Percentiles rank a stretch among this genome's conserved stretches.
These are phyloP conservation scores for Fusarium equiseti DNA, from an alignment of 2,329 filamentous ascomycete genomes.

Conservation along the genomic window DNA sequence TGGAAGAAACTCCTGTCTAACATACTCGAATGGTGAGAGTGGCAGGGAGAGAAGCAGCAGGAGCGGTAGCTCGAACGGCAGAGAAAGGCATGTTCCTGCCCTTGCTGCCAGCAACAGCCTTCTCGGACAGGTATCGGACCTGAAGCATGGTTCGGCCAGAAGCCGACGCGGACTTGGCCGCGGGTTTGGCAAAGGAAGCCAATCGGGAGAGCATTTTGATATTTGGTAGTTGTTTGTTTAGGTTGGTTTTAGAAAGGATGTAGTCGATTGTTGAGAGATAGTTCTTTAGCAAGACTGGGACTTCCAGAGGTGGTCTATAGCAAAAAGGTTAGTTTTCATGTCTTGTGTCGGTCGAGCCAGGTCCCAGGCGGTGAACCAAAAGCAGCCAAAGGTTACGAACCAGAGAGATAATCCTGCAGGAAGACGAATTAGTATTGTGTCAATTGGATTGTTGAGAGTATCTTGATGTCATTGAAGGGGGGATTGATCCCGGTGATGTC, in stretches of 20 bases:
- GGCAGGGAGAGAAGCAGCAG: slow-evolving; percentile 71
- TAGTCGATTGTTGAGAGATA: slow-evolving; percentile 31
- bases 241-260: slow-evolving; percentile 14
- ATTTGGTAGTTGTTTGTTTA: slow-evolving; percentile 25
- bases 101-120: slow-evolving; percentile 72
- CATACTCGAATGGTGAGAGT: slow-evolving; percentile 93
- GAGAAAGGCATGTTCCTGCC: slow-evolving; percentile 74
- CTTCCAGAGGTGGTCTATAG: slow-evolving; percentile 59
- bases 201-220: slow-evolving; percentile 71
- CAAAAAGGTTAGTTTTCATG: slow-evolving; percentile 37
- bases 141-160: slow-evolving; percentile 56
- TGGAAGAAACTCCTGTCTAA: slow-evolving; percentile 19
- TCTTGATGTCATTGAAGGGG: slow-evolving; percentile 4
- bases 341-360: slow-evolving; percentile 13
- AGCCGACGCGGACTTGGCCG: slow-evolving; percentile 59
- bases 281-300: slow-evolving; percentile 51
- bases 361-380: slow-evolving; percentile 58
- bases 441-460: slow-evolving; percentile 35
- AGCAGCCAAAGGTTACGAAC: slow-evolving; percentile 58
- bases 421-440: slow-evolving; percentile 57
- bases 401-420: slow-evolving; percentile 79
- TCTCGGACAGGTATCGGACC: slow-evolving; percentile 53
- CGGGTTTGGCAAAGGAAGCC: slow-evolving; percentile 66
- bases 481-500: slow-evolving; percentile 9
- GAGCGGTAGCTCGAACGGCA: slow-evolving; percentile 70